Evolutionary conservation across 2,329 filamentous ascomycete species (phyloP), one percentile per base, ranked within the genome.

Genomic region (Nothomitra cinnamomea): DNA sequence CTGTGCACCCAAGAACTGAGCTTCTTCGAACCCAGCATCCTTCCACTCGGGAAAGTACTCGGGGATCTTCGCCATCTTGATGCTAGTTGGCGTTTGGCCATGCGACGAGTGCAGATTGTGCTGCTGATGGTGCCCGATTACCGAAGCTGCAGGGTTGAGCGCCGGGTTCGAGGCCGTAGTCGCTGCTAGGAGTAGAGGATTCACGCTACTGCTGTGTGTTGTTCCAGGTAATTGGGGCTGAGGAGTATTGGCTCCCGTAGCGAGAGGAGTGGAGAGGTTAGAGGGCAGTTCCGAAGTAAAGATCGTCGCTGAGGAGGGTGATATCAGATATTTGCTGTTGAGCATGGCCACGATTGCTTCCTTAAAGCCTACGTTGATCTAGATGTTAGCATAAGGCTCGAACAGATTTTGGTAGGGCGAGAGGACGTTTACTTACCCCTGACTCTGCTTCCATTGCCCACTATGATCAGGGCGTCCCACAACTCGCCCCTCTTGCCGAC

Each of bases 251-350:
- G 88, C 80, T 35, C 90, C 90, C 0, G 90, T 96, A 19, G 87
- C 89, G 10, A 84, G 77, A 1, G 92, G 92, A 0, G 92, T 96
- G 28, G 86, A 88, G 64, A 95, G 79, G 68, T 92, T 90, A 7
- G 88, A 95, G 6, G 92, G 92, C 38, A 96, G 80, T 67, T 98
- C 92, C 21, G 88, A 95, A 36, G 89, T 95, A 74, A 96, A 96
- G 62, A 96, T 96, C 42, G 89, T 95, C 51, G 87, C 88, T 1
- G 87, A 90, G 25, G 84, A 89, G 0, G 92, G 92, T 1, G 89
- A 94, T 59, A 98, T 82, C 53, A 95, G 77, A 66, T 95, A 92
- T 58, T 89, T 88, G 50, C 82, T 77, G 38, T 78, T 78, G 36
- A 98, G 77, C 0, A 82, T 88, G 61, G 84, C 77, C 38, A 96